Evolutionary conservation across 495 filamentous ascomycete species (phyloP).

Genomic region (Margaritispora aquatica): DNA sequence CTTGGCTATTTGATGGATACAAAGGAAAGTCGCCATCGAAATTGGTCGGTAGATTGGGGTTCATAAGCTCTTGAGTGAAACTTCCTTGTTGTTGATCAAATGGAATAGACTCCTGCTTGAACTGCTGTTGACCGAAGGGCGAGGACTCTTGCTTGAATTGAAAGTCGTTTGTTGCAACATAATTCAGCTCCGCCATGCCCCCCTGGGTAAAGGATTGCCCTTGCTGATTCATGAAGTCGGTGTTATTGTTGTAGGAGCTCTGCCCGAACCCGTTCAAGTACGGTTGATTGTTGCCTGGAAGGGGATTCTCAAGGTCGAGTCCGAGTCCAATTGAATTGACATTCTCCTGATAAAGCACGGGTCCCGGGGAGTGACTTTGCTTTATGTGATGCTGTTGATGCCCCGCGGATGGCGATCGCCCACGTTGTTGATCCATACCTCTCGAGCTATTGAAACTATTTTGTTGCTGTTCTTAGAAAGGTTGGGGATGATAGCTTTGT

Average conservation of each 20-base stretch:
- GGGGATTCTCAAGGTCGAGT: constrained; percentile 13
- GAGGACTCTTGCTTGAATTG: constrained; percentile 20
- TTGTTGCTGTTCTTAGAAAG: constrained; percentile 26
- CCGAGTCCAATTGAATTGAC: constrained; percentile 19
- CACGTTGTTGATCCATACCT: constrained; percentile 27
- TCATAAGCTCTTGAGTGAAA: constrained; percentile 25
- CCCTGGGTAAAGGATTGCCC: constrained; percentile 17
- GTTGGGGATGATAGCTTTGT: constrained; percentile 11
- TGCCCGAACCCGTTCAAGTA: constrained; percentile 12
- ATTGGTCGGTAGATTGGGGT: constrained; percentile 28
- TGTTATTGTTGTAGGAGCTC: constrained; percentile 8
- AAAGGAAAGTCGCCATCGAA: constrained; percentile 49
- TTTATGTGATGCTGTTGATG: constrained; percentile 26
- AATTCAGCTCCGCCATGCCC: constrained; percentile 9
- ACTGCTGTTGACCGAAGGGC: not conserved
- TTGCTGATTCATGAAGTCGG: constrained; percentile 18
- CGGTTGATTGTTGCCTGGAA: constrained; percentile 17
- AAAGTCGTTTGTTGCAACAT: constrained; percentile 16
- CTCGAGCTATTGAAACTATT: too few relatives aligned
- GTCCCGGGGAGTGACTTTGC: constrained; percentile 16
- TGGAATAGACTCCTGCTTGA: constrained; percentile 9
- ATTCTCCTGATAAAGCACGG: constrained; percentile 19
- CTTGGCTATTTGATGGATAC: constrained; percentile 35
- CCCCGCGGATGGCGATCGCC: constrained; percentile 24
- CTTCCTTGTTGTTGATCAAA: constrained; percentile 16